Evolutionary conservation across 2,329 filamentous ascomycete genomes (phyloP).

Genomic region (Penicillium sp.): DNA sequence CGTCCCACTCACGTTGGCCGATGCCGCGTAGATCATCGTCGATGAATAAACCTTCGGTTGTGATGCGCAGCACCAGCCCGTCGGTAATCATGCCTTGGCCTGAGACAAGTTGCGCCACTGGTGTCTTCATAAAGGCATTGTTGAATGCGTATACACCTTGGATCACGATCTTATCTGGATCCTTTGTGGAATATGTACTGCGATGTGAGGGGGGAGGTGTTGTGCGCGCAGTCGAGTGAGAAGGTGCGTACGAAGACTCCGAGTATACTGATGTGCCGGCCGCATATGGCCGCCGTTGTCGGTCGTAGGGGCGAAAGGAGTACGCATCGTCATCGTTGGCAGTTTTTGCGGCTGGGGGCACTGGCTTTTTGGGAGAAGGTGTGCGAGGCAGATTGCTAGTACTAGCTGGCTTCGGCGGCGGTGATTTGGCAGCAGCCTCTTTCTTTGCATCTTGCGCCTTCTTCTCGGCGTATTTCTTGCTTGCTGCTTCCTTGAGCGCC

Average conservation of each 20-base stretch:
- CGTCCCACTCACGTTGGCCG: conserved; percentile 95
- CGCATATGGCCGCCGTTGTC: conserved; percentile 59
- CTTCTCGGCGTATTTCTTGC: conserved; percentile 39
- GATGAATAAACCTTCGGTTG: conserved; percentile 92
- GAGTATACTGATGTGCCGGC: conserved; percentile 73
- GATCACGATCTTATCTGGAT: conserved; percentile 95
- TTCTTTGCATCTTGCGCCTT: conserved; percentile 36
- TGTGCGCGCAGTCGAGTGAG: conserved; percentile 77
- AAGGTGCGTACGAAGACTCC: conserved; percentile 82
- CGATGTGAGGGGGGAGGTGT: conserved; percentile 77
- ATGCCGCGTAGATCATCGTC: conserved; percentile 91
- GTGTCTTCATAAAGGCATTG: conserved; percentile 82
- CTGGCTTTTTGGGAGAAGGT: conserved; percentile 42
- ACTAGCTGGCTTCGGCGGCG: conserved; percentile 35
- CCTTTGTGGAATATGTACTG: conserved; percentile 77
- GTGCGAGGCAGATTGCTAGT: conserved; percentile 35
- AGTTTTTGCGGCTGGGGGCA: conserved; percentile 35
- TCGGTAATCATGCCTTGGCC: conserved; percentile 85
- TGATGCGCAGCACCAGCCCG: conserved; percentile 85
- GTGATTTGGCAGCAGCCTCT: conserved; percentile 26
- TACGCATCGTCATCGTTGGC: conserved; percentile 60
- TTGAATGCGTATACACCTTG: conserved; percentile 90
- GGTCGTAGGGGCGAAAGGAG: conserved; percentile 76
- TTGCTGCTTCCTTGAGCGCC: conserved; percentile 41
- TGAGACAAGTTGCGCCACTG: conserved; percentile 83